Evolutionary conservation across 1,139 yeast species (phyloP).

Genomic region (Kodamaea derodonti): DNA sequence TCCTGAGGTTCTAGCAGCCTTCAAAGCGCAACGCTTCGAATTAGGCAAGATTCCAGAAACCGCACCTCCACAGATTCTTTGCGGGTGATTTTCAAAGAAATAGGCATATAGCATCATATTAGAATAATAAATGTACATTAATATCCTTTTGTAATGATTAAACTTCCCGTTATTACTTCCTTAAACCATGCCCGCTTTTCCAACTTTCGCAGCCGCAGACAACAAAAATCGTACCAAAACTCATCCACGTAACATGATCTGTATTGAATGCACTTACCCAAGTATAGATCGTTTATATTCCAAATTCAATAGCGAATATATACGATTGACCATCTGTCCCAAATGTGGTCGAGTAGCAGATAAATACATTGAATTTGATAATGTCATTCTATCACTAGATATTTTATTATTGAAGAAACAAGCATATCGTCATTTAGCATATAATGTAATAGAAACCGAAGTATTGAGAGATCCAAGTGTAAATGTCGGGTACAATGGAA

Average conservation of each 20-base stretch:
- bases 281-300: slow-evolving; percentile 61
- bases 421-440: slow-evolving; percentile 87
- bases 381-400: slow-evolving; percentile 79
- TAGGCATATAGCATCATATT: slow-evolving; percentile 2
- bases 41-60: slow-evolving; percentile 75
- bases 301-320: slow-evolving; percentile 72
- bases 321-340: slow-evolving; percentile 75
- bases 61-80: slow-evolving; percentile 60
- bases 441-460: slow-evolving; percentile 53
- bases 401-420: slow-evolving; percentile 77
- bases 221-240: not conserved
- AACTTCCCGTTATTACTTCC: no score
- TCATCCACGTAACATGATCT: slow-evolving; percentile 52
- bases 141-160: not conserved
- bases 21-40: slow-evolving; percentile 47
- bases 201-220: no score
- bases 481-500: not conserved
- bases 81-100: not conserved
- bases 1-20: slow-evolving; percentile 43
- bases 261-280: slow-evolving; percentile 78
- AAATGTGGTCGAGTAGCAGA: slow-evolving; percentile 76
- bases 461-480: slow-evolving; percentile 14
- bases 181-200: no score
- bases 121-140: not conserved
- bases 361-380: slow-evolving; percentile 87